These are phyloP conservation scores for Fusarium sp. DNA, from an alignment of 2,329 filamentous ascomycete genomes.

Conservation along the genomic window DNA sequence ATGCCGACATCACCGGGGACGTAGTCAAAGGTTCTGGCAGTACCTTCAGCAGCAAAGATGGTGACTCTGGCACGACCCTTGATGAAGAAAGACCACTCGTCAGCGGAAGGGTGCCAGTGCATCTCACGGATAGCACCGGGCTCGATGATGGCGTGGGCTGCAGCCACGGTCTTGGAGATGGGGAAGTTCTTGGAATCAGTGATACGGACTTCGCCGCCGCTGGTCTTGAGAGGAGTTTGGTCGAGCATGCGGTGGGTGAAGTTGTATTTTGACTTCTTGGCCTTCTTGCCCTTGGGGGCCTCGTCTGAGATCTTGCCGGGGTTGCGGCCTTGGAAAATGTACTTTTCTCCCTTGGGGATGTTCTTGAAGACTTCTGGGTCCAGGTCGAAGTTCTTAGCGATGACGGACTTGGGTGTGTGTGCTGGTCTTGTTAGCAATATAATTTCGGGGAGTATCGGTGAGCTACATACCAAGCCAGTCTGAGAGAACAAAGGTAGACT, in stretches of 20 bases:
- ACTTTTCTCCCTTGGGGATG: constrained; percentile 75
- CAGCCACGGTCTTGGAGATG: constrained; percentile 78
- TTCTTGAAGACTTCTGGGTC: constrained; percentile 76
- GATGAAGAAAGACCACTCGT: constrained; percentile 87
- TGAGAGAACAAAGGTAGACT: constrained; percentile 78
- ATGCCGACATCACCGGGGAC: constrained; percentile 80
- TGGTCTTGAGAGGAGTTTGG: constrained; percentile 69
- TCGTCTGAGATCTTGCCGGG: constrained; percentile 75
- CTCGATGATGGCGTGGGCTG: constrained; percentile 77
- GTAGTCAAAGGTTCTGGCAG: constrained; percentile 81
- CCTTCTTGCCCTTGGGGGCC: constrained; percentile 68
- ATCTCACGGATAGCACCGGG: constrained; percentile 81
- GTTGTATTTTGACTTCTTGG: constrained; percentile 74
- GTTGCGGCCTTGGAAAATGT: constrained; percentile 79
- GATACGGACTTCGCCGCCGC: constrained; percentile 79
- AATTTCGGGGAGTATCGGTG: accelerated
- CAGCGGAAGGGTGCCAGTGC: constrained; percentile 84
- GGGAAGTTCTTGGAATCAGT: constrained; percentile 82
- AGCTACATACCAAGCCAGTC: constrained; percentile 72
- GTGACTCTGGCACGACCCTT: constrained; percentile 77
- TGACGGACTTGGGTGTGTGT: constrained; percentile 77
- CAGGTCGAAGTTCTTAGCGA: constrained; percentile 81
- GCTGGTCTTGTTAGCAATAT: constrained; percentile 54
- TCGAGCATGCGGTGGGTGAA: constrained; percentile 80
- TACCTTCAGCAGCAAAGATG: constrained; percentile 76